A percentile compares a stretch with the other conserved stretches of the same genome.
Evolutionary conservation across 768 basidiomycete genomes (phyloP).

Genomic region (Suillus ampliporus): DNA sequence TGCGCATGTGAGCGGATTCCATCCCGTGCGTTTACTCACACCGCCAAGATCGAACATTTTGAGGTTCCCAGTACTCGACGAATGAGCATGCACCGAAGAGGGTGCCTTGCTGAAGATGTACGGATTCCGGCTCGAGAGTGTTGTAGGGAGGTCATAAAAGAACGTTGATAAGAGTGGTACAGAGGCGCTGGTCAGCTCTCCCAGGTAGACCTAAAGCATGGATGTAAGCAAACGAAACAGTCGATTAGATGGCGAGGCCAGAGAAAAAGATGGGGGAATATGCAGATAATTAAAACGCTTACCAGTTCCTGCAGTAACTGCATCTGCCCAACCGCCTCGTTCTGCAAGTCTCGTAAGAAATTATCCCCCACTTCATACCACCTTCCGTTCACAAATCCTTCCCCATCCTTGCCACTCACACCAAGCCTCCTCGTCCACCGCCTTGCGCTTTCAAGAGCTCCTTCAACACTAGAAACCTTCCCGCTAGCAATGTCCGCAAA

Average conservation of each 20-base stretch:
- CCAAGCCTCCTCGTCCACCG: constrained; percentile 66
- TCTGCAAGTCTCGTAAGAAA: constrained; percentile 68
- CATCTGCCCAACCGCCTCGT: constrained; percentile 61
- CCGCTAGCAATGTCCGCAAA: constrained; percentile 48
- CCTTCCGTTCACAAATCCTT: constrained; percentile 92
- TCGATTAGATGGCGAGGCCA: neutral
- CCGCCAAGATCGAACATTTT: constrained; percentile 31
- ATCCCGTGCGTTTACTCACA: constrained; percentile 7
- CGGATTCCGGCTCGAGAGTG: constrained; percentile 71
- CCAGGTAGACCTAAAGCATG: constrained; percentile 56
- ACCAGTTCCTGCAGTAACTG: constrained; percentile 79
- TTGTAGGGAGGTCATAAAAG: constrained; percentile 89
- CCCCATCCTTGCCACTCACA: constrained; percentile 43
- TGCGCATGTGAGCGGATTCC: constrained; percentile 28
- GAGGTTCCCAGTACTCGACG: constrained; percentile 56
- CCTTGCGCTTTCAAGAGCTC: constrained; percentile 48
- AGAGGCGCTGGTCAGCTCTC: constrained; percentile 59
- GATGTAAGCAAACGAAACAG: neutral
- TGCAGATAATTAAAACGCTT: constrained; percentile 18
- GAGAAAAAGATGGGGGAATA: neutral
- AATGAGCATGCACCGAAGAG: constrained; percentile 55
- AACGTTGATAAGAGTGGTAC: constrained; percentile 63
- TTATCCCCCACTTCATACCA: constrained; percentile 54
- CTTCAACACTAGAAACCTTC: constrained; percentile 29
- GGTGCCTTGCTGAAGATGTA: constrained; percentile 64